Conservation (phyloP, 2,329 filamentous ascomycete genomes). For the Cryphonectria radicalis region DNA sequence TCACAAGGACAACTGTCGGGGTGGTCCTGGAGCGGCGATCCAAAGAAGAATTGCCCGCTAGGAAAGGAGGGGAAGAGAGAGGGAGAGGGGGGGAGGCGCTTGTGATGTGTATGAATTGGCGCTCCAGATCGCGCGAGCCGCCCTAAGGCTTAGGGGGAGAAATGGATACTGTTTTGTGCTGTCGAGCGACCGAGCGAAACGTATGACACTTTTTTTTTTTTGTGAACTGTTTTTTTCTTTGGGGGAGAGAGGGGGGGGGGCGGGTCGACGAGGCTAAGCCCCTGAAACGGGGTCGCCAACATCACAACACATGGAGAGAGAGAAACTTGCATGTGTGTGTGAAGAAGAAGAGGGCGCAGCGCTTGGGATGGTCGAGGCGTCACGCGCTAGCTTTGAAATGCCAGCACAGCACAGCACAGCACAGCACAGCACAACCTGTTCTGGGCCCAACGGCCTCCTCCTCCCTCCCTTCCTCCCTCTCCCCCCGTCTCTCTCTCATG, state of each 20-base stretch:
- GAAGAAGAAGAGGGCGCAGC: not conserved
- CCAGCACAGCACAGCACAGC: slow-evolving; percentile 3
- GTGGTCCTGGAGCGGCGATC: not conserved
- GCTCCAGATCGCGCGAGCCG: not conserved
- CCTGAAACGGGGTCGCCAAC: slow-evolving; percentile 16
- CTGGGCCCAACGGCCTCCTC: too few species aligned
- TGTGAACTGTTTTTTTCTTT: not conserved
- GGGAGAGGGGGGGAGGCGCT: too few species aligned
- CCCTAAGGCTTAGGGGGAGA: not conserved
- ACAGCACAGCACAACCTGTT: not conserved
- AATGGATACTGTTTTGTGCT: not conserved
- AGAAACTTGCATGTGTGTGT: not conserved
- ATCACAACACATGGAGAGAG: not conserved
- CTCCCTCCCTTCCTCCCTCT: too few species aligned
- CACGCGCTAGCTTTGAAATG: not conserved
- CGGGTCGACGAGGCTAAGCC: slow-evolving; percentile 9
- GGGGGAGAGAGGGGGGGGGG: too few species aligned
- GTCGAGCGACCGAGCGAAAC: not conserved
- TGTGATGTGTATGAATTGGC: not conserved
- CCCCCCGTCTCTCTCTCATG: not conserved
- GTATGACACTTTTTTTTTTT: not conserved
- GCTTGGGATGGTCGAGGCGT: not conserved
- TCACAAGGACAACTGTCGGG: slow-evolving; percentile 3
- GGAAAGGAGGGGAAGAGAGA: too few species aligned
- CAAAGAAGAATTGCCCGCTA: not conserved